These are phyloP conservation scores for Macrolepiota dolichaula DNA, from an alignment of 768 basidiomycete species.

Conservation along the genomic window DNA sequence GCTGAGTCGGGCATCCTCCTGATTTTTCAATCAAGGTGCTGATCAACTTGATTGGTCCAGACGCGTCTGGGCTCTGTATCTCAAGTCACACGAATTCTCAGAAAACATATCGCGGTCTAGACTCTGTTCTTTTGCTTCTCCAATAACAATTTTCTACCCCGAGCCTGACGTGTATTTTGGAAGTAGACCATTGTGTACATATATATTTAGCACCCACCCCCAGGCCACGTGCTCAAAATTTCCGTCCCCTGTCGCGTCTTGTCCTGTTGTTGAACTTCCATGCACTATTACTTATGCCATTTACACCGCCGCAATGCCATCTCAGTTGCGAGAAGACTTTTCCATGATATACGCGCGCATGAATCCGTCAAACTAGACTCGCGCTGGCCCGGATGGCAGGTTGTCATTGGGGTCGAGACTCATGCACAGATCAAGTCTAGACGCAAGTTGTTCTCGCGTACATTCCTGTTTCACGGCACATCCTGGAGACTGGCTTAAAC, in stretches of 20 bases:
- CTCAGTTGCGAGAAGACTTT: conserved; percentile 9
- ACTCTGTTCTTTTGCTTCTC: not conserved
- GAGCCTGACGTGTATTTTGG: not conserved
- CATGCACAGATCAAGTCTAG: conserved; percentile 92
- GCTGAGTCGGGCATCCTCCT: not conserved
- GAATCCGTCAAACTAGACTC: conserved; percentile 27
- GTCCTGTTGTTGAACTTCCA: not conserved
- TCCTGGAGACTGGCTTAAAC: not conserved
- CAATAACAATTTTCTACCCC: not conserved
- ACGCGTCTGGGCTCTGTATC: not conserved
- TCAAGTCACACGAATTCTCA: not conserved
- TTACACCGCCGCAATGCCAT: not conserved
- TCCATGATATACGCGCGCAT: conserved; percentile 31
- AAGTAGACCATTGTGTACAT: too few species aligned
- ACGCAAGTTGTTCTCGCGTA: conserved; percentile 82
- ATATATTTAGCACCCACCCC: too few species aligned
- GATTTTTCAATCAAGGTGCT: not conserved
- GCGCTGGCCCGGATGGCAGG: conserved; percentile 84
- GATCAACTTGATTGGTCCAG: conserved; percentile 5
- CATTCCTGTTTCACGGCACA: conserved; percentile 24
- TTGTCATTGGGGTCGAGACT: conserved; percentile 91
- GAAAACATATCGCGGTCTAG: too few species aligned
- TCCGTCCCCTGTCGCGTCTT: not conserved
- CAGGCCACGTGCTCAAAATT: not conserved
- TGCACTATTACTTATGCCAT: not conserved